A percentile compares a stretch with the other conserved stretches of the same genome.
Evolutionary conservation across 2,329 filamentous ascomycete genomes (phyloP).

Genomic region (Juglanconis oblonga): DNA sequence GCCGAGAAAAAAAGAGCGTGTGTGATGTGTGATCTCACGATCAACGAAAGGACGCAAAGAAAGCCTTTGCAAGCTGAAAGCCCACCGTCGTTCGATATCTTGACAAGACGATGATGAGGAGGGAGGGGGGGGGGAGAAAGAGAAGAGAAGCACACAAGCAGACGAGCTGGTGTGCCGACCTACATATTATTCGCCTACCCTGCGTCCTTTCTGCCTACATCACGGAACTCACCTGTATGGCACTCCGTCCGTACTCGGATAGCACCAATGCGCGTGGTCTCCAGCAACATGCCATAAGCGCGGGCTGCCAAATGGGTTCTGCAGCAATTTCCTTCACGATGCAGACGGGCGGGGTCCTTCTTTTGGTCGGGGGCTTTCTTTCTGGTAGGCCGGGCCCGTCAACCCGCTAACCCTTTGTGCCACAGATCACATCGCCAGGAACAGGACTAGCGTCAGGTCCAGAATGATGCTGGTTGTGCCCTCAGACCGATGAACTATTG

Average conservation of each 20-base stretch:
- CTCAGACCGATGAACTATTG: neutral
- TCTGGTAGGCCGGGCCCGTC: neutral
- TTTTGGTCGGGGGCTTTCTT: neutral
- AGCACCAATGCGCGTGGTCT: slow-evolving; percentile 2
- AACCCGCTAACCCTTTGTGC: neutral
- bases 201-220: neutral
- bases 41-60: slow-evolving; percentile 34
- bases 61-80: slow-evolving; percentile 27
- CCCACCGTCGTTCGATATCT: slow-evolving; percentile 24
- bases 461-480: neutral
- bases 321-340: neutral
- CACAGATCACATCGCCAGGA: slow-evolving; percentile 1
- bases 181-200: slow-evolving; percentile 8
- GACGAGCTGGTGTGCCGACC: neutral
- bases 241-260: neutral
- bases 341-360: neutral
- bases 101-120: slow-evolving; percentile 22
- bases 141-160: slow-evolving; percentile 1
- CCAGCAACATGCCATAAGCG: neutral
- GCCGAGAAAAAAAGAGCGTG: slow-evolving; percentile 23
- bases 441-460: slow-evolving; percentile 10
- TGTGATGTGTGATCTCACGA: slow-evolving; percentile 22
- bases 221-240: neutral
- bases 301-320: neutral
- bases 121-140: slow-evolving; percentile 8